Percentiles rank a stretch among this genome's conserved stretches.
These are phyloP conservation scores for Komagataella ulmi DNA, from an alignment of 805 yeast genomes.

Conservation along the genomic window DNA sequence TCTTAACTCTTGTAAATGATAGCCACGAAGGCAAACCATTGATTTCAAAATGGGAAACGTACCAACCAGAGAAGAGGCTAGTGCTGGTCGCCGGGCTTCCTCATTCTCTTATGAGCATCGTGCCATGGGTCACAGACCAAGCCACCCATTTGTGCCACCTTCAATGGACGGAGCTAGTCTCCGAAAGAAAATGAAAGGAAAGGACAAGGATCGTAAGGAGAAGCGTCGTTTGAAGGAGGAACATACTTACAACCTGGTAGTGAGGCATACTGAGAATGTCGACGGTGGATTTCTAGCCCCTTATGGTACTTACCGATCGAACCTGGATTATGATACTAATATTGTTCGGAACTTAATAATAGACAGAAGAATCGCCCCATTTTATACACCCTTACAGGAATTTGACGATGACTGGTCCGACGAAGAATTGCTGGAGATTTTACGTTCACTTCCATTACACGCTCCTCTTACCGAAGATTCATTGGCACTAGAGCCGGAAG, in stretches of 20 bases:
- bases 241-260: conserved; percentile 45
- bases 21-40: not conserved
- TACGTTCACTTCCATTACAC: conserved; percentile 43
- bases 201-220: conserved; percentile 6
- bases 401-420: conserved; percentile 62
- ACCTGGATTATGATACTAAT: conserved; percentile 58
- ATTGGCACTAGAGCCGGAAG: conserved; percentile 41
- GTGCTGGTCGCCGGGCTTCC: conserved; percentile 1
- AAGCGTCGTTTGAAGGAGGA: conserved; percentile 36
- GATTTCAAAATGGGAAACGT: conserved; percentile 29
- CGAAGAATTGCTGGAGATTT: conserved; percentile 41
- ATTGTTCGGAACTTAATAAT: conserved; percentile 62
- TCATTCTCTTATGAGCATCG: not conserved
- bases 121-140: not conserved
- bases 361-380: conserved; percentile 72
- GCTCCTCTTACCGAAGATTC: conserved; percentile 32
- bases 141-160: conserved; percentile 1
- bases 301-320: conserved; percentile 72
- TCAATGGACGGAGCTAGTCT: not conserved
- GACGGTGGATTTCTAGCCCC: conserved; percentile 96
- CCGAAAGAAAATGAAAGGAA: not conserved
- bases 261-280: conserved; percentile 53
- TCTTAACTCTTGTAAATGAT: not conserved
- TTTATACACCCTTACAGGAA: conserved; percentile 81
- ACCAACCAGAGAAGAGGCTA: conserved; percentile 26